Conservation (phyloP, 345 rosid species). For the Anastatica hierochuntica region DNA sequence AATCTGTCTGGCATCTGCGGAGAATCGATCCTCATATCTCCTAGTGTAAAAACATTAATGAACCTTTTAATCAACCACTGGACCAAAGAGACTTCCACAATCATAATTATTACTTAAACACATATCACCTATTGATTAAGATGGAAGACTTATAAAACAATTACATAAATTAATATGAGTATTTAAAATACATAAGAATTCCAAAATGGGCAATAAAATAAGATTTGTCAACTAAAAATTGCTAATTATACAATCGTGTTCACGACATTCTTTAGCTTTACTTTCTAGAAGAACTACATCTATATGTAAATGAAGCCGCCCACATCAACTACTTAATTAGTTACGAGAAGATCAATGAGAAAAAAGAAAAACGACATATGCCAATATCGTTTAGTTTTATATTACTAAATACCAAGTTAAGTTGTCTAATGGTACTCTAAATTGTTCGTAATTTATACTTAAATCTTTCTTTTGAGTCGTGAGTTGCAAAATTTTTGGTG, state of each 20-base stretch:
- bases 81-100: too few relatives aligned
- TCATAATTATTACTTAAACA: neutral
- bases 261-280: slow-evolving; percentile 4
- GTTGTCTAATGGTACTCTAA: too few relatives aligned
- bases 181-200: neutral
- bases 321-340: neutral
- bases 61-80: too few relatives aligned
- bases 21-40: too few relatives aligned
- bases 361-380: neutral
- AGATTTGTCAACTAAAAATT: neutral
- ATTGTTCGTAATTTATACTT: too few relatives aligned
- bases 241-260: slow-evolving; percentile 7
- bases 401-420: neutral
- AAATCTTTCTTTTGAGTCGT: too few relatives aligned
- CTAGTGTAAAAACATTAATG: too few relatives aligned
- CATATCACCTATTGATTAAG: neutral
- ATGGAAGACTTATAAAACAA: neutral
- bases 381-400: neutral
- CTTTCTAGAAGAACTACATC: neutral
- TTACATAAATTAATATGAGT: neutral
- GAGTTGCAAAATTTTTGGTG: too few relatives aligned
- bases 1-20: too few relatives aligned
- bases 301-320: neutral
- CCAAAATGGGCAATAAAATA: neutral
- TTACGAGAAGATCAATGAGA: neutral